Conservation (phyloP, 2,329 filamentous ascomycete genomes). For the Chaetomiaceae sp. region DNA sequence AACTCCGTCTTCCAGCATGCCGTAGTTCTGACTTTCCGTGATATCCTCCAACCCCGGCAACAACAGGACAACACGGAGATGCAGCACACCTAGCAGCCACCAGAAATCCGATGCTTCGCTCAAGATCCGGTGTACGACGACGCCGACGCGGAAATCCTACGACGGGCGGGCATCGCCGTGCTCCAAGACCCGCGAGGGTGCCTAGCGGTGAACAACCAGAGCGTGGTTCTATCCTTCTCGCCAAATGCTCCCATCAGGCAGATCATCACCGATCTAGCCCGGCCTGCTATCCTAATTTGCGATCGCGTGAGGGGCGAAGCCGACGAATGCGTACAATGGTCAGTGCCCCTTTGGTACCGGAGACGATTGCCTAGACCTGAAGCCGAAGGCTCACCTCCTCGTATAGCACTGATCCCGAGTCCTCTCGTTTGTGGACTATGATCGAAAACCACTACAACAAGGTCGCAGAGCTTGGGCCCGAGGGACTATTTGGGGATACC, state of each 20-base stretch:
- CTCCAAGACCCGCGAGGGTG: slow-evolving; percentile 31
- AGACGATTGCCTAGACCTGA: no score
- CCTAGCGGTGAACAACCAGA: slow-evolving; percentile 29
- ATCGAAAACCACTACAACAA: not conserved
- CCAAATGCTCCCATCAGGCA: slow-evolving; percentile 30
- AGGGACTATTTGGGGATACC: not conserved
- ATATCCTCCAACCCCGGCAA: no score
- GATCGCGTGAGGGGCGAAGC: slow-evolving; percentile 38
- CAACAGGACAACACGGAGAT: no score
- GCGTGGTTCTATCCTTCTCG: slow-evolving; percentile 28
- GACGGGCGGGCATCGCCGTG: slow-evolving; percentile 24
- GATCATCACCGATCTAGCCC: slow-evolving; percentile 32
- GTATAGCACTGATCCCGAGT: not conserved
- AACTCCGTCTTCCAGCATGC: no score
- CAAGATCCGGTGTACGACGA: slow-evolving; percentile 29
- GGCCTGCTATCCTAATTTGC: slow-evolving; percentile 31
- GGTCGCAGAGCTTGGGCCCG: not conserved
- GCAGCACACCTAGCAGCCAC: no score
- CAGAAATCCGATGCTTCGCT: slow-evolving; percentile 18
- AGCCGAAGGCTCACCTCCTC: not conserved
- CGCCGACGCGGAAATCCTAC: slow-evolving; percentile 24
- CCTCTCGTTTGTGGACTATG: not conserved
- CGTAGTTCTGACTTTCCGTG: no score
- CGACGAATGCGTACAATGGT: no score
- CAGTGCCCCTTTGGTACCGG: no score